Percentiles rank a stretch among this genome's conserved stretches.
Evolutionary conservation across 2,329 filamentous ascomycete genomes (phyloP).

Genomic region (Aspergillus awamori): DNA sequence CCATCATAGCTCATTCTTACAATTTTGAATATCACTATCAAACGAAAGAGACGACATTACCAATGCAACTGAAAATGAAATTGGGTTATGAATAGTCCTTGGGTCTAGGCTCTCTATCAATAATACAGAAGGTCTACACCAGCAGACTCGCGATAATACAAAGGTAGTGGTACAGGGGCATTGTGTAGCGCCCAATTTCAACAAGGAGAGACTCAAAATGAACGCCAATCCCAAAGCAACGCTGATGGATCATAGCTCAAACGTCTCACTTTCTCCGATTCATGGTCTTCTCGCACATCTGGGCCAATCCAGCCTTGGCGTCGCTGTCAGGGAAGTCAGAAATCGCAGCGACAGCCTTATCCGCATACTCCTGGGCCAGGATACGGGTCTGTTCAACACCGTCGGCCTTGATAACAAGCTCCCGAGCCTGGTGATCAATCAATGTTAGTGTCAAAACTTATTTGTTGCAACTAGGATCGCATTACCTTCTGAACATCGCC

Average conservation of each 20-base stretch:
- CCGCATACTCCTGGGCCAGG: constrained; percentile 85
- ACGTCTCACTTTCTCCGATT: constrained; percentile 73
- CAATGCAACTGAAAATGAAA: background rate
- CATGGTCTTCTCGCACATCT: constrained; percentile 93
- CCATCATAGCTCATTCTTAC: background rate
- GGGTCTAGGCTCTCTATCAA: background rate
- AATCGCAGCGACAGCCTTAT: constrained; percentile 85
- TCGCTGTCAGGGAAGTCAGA: constrained; percentile 87
- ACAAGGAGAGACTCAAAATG: background rate
- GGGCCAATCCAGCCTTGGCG: constrained; percentile 84
- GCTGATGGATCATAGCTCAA: background rate
- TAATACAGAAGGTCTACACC: background rate
- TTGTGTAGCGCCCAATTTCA: background rate
- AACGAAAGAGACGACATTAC: too few relatives aligned
- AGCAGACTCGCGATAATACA: constrained; percentile 3
- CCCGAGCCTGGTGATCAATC: constrained; percentile 67
- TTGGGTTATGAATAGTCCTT: background rate
- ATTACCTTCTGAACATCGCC: constrained; percentile 82
- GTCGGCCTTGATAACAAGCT: constrained; percentile 79
- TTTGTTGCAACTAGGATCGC: constrained; percentile 31
- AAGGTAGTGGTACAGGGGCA: constrained; percentile 8
- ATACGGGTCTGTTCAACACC: constrained; percentile 91
- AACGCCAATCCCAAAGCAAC: background rate
- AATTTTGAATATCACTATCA: background rate
- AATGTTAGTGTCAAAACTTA: background rate